Conservation (phyloP, 495 filamentous ascomycete species). For the Ramalina peruviana region DNA sequence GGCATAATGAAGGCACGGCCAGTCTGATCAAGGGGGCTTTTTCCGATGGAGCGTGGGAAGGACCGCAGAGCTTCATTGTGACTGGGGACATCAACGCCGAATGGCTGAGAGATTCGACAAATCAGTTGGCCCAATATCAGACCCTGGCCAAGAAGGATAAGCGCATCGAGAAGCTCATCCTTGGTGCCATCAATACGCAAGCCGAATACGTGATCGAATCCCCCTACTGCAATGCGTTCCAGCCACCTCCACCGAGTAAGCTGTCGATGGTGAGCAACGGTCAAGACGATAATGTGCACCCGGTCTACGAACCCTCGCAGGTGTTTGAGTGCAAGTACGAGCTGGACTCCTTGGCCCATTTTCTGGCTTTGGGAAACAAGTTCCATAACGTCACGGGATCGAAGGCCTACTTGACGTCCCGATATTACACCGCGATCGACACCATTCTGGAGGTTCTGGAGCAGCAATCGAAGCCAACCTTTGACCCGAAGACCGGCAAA, state of each 20-base stretch:
- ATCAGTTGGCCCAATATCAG: constrained; percentile 87
- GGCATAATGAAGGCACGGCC: constrained; percentile 46
- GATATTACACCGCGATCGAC: constrained; percentile 71
- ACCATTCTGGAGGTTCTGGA: constrained; percentile 61
- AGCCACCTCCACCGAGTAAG: constrained; percentile 73
- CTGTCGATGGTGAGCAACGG: constrained; percentile 55
- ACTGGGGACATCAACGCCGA: constrained; percentile 98
- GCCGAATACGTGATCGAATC: constrained; percentile 85
- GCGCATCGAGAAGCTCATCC: constrained; percentile 59
- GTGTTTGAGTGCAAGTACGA: constrained; percentile 99
- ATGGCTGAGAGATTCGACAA: constrained; percentile 95
- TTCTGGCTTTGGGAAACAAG: constrained; percentile 72
- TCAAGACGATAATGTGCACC: constrained; percentile 74
- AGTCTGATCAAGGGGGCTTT: constrained; percentile 22
- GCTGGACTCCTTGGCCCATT: constrained; percentile 86
- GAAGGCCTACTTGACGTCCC: constrained; percentile 56
- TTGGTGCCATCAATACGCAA: constrained; percentile 95
- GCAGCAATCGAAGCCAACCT: constrained; percentile 67
- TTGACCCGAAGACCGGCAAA: constrained; percentile 45
- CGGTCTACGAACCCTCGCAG: constrained; percentile 61
- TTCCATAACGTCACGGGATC: constrained; percentile 72
- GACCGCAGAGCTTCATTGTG: constrained; percentile 85
- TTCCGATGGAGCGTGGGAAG: constrained; percentile 50
- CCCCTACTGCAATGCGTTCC: constrained; percentile 97
- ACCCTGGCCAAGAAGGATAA: constrained; percentile 65